Evolutionary conservation across 164 flowering plant species (phyloP), one percentile per base, ranked within the genome.

Genomic region (Liquidambar formosana): DNA sequence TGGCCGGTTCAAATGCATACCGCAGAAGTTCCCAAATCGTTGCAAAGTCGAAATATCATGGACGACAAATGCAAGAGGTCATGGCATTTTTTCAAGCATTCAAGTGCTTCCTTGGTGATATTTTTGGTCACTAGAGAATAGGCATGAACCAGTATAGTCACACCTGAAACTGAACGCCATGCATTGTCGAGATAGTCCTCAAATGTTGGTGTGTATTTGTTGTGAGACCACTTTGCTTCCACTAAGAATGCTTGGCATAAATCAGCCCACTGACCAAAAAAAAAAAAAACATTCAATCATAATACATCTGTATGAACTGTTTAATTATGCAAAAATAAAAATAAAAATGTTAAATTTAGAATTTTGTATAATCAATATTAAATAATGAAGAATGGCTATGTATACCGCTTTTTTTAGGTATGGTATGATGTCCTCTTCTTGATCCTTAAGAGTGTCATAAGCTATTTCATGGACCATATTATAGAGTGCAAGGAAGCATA

Each of bases 111-210:
- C n/a, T n/a, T n/a, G n/a, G n/a, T n/a, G n/a, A n/a, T n/a, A n/a
- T n/a, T n/a, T n/a, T n/a, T n/a, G n/a, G n/a, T n/a, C n/a, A n/a
- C n/a, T n/a, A n/a, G n/a, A n/a, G n/a, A n/a, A n/a, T n/a, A n/a
- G n/a, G n/a, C n/a, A 71, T 82, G 82, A 12, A 56, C 38, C 0
- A 82, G 28, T 8, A 72, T 1, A 3, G 80, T 13, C 2, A 46
- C 33, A 8, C 83, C 89, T 1, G 82, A 72, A 15, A 59, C 47
- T 26, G 89, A 80, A 9, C 69, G 5, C 80, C 80, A 75, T 8
- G 64, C 87, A 67, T 80, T 82, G 2, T 79, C 70, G 0, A 86
- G 33, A 54, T 86, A 86, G 10, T 84, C 85, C n/a, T 79, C 68
- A 11, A 81, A 72, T 1, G 78, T 73, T 27, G 85, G 88, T 2